Evolutionary conservation across 2,329 filamentous ascomycete genomes (phyloP).

Genomic region (Diaporthe citri): DNA sequence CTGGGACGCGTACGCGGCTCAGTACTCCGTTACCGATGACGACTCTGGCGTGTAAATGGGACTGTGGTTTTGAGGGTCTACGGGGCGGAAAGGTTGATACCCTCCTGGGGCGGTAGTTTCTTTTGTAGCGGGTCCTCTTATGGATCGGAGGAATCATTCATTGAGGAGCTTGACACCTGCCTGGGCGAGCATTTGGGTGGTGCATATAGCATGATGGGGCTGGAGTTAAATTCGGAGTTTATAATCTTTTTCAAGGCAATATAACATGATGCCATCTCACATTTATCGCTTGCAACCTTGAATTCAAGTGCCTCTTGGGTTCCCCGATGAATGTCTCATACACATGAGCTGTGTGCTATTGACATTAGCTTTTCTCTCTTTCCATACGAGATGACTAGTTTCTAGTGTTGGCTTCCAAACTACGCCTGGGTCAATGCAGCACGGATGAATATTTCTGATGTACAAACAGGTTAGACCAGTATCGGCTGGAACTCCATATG

Average conservation of each 20-base stretch:
- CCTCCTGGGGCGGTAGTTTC: not conserved
- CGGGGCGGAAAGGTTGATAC: not conserved
- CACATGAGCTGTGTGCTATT: not conserved
- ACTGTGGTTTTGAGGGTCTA: not conserved
- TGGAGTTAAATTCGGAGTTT: not conserved
- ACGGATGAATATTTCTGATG: too few species aligned
- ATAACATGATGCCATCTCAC: not conserved
- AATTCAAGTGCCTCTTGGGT: not conserved
- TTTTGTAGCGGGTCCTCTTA: not conserved
- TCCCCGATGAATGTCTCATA: too few species aligned
- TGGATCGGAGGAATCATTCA: not conserved
- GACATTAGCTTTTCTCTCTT: too few species aligned
- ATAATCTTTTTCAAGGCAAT: not conserved
- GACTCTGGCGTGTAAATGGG: conserved; percentile 51
- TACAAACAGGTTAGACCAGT: too few species aligned
- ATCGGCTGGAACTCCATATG: too few species aligned
- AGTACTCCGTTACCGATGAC: conserved; percentile 45
- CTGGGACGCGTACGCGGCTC: conserved; percentile 48
- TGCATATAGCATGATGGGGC: conserved; percentile 4
- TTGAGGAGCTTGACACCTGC: not conserved
- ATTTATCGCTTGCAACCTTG: fast-evolving
- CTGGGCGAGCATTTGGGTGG: not conserved
- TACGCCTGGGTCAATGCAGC: too few species aligned
- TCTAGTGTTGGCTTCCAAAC: too few species aligned
- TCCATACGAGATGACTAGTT: too few species aligned